A percentile compares a stretch with the other conserved stretches of the same genome.
Conservation (phyloP, 495 filamentous ascomycete genomes). For the Neurospora sp. region DNA sequence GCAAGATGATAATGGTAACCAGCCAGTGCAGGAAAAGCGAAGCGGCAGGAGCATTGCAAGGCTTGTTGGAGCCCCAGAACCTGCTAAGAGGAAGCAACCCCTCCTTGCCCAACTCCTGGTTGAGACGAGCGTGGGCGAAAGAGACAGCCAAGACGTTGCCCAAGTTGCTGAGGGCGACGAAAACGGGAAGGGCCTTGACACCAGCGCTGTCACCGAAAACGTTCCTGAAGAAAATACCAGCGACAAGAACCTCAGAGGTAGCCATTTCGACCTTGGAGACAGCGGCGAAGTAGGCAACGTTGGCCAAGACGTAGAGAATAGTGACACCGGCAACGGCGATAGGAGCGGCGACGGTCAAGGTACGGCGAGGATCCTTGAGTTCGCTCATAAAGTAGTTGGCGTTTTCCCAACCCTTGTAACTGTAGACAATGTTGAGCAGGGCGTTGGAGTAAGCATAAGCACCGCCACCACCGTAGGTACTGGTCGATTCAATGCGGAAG, state of each 20-base stretch:
- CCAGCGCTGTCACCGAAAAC: constrained; percentile 30
- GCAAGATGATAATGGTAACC: constrained; percentile 34
- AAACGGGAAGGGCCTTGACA: constrained; percentile 41
- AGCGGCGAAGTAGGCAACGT: constrained; percentile 49
- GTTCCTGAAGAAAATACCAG: constrained; percentile 39
- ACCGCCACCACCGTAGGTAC: constrained; percentile 26
- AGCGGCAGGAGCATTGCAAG: constrained; percentile 41
- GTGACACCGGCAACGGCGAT: constrained; percentile 47
- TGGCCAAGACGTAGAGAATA: constrained; percentile 53
- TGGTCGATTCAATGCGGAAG: constrained; percentile 18
- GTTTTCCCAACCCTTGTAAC: constrained; percentile 37
- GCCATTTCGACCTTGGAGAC: constrained; percentile 40
- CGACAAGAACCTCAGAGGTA: constrained; percentile 34
- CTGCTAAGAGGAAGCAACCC: constrained; percentile 52
- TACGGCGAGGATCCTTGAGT: constrained; percentile 50
- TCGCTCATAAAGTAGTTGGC: constrained; percentile 47
- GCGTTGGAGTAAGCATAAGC: constrained; percentile 34
- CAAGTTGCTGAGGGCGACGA: constrained; percentile 51
- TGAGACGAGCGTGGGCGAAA: constrained; percentile 50
- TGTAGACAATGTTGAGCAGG: constrained; percentile 40
- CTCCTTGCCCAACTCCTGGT: constrained; percentile 58
- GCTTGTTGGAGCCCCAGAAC: constrained; percentile 46
- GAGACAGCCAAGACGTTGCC: constrained; percentile 44
- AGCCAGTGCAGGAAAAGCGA: constrained; percentile 40
- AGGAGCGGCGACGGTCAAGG: constrained; percentile 51